phyloP scores from a whole-genome alignment of 2,329 filamentous ascomycete species.

The Podosphaera xanthii region DNA sequence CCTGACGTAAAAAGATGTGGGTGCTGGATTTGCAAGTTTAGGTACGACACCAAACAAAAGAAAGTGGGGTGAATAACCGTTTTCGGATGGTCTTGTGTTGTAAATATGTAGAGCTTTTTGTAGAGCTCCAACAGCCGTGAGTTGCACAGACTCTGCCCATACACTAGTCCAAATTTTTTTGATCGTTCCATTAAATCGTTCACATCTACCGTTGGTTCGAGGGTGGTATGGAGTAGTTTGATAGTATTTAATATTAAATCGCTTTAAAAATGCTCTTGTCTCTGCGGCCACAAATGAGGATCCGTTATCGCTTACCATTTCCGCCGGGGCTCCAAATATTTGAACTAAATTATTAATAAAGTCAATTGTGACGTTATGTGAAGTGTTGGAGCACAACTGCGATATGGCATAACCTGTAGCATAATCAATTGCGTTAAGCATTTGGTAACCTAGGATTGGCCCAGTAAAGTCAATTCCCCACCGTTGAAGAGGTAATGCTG shows the following conservation, averaged over 20 bases:
- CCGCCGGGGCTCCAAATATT: neutral
- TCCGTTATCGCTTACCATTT: neutral
- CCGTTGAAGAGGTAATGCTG: neutral
- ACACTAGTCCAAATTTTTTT: neutral
- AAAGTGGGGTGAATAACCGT: neutral
- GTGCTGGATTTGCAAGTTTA: neutral
- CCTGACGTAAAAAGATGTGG: neutral
- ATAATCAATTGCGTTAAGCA: neutral
- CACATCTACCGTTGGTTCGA: neutral
- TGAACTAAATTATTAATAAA: neutral
- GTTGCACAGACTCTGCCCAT: too few relatives aligned
- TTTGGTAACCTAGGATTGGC: neutral
- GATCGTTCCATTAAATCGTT: neutral
- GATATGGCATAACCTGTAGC: neutral
- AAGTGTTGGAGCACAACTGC: neutral
- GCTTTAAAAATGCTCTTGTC: neutral
- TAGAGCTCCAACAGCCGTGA: neutral
- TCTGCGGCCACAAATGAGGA: neutral
- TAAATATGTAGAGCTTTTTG: neutral
- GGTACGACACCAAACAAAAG: neutral
- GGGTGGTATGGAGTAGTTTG: neutral
- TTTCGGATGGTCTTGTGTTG: neutral
- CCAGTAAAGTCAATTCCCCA: constrained; percentile 1
- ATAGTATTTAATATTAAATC: neutral
- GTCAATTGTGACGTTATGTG: neutral